A percentile compares a stretch with the other conserved stretches of the same genome.
phyloP scores from a whole-genome alignment of 257 asterid genomes.

The Fraxinus anomala region DNA sequence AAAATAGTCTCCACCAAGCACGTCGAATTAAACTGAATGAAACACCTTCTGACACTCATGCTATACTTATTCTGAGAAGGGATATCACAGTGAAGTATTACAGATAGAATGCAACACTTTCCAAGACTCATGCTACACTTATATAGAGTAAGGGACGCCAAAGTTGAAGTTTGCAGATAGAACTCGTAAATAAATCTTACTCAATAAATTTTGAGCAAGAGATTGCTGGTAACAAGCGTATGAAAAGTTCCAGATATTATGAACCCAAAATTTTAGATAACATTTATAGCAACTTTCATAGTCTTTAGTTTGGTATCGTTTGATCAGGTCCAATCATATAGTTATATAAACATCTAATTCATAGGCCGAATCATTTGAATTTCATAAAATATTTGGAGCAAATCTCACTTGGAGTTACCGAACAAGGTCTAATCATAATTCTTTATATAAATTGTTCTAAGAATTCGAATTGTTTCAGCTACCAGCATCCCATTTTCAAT shows the following conservation, averaged over 20 bases:
- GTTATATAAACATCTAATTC: not conserved
- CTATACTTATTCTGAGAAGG: too few relatives aligned
- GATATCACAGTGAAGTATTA: too few relatives aligned
- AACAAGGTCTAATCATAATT: not conserved
- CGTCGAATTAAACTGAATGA: not conserved
- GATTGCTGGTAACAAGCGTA: not conserved
- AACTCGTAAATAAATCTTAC: too few relatives aligned
- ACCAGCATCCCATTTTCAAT: not conserved
- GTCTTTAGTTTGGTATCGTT: not conserved
- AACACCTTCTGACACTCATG: too few relatives aligned
- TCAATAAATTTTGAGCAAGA: too few relatives aligned
- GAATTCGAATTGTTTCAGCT: not conserved
- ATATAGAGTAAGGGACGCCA: too few relatives aligned
- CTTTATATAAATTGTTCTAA: not conserved
- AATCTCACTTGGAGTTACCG: not conserved
- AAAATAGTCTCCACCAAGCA: not conserved
- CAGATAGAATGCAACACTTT: not conserved
- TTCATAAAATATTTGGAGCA: not conserved
- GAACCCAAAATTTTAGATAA: not conserved
- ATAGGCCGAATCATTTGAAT: not conserved
- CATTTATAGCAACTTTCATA: constrained; percentile 12
- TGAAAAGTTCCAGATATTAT: not conserved
- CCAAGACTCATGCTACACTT: not conserved
- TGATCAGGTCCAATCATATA: not conserved
- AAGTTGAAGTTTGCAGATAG: not conserved